Percentiles rank a stretch among this genome's conserved stretches.
phyloP scores from a whole-genome alignment of 2,329 filamentous ascomycete genomes.

The Plenodomus tracheiphilus region DNA sequence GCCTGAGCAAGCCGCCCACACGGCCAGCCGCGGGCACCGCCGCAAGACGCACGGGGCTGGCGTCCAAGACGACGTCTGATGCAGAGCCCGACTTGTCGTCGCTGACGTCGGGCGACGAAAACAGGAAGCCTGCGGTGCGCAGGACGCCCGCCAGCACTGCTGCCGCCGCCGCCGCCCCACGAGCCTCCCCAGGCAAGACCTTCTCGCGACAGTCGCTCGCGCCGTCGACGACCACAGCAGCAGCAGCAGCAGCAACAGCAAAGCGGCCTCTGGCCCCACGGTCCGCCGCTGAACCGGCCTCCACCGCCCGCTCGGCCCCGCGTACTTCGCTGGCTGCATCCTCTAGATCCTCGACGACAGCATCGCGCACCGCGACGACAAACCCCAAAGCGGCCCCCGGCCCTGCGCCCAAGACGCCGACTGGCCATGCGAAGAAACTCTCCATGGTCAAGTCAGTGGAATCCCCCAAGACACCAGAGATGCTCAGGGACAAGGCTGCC shows the following conservation, averaged over 20 bases:
- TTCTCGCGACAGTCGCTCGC: conserved; percentile 18
- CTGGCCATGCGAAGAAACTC: conserved; percentile 36
- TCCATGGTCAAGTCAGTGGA: conserved; percentile 23
- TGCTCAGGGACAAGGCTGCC: conserved; percentile 38
- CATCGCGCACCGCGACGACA: conserved; percentile 26
- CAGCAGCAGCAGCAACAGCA: conserved; percentile 23
- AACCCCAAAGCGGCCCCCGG: conserved; percentile 9
- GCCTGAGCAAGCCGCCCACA: conserved; percentile 43
- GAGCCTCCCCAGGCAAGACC: conserved; percentile 30
- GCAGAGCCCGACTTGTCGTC: conserved; percentile 40
- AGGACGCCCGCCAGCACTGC: conserved; percentile 24
- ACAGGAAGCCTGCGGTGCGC: conserved; percentile 35
- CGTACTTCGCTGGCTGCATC: conserved; percentile 35
- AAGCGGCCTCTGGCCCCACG: conserved; percentile 38
- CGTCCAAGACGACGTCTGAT: conserved; percentile 29
- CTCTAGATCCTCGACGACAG: conserved; percentile 18
- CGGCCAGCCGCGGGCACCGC: conserved; percentile 33
- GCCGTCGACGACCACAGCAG: conserved; percentile 18
- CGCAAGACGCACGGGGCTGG: conserved; percentile 25
- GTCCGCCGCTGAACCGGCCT: conserved; percentile 20
- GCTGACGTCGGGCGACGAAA: conserved; percentile 43
- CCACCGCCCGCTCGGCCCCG: conserved; percentile 26
- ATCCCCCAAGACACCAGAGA: conserved; percentile 13
- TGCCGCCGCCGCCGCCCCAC: conserved; percentile 19
- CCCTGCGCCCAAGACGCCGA: conserved; percentile 24